phyloP scores from a whole-genome alignment of 2,329 filamentous ascomycete species.

The Lasiodiplodia theobromae region DNA sequence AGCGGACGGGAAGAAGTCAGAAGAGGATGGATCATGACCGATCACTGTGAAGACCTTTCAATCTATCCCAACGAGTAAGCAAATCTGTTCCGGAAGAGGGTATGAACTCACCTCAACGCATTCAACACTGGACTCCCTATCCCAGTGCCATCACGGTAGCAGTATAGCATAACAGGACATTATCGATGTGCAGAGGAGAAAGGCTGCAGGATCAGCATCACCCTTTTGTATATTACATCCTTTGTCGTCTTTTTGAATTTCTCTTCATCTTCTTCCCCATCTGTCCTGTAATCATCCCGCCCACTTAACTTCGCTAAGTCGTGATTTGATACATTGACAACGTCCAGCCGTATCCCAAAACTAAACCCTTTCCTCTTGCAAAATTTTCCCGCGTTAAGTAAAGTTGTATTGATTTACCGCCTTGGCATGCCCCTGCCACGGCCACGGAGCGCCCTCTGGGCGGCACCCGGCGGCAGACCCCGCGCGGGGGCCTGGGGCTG shows the following conservation, averaged over 20 bases:
- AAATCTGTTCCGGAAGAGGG: not conserved
- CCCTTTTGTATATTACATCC: conserved; percentile 21
- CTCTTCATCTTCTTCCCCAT: not conserved
- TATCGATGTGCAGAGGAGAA: not conserved
- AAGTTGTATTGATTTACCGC: conserved; percentile 56
- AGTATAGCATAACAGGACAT: not conserved
- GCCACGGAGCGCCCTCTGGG: conserved; percentile 85
- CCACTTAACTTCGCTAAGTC: conserved; percentile 18
- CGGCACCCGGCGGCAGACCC: conserved; percentile 69
- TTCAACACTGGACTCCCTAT: too few species aligned
- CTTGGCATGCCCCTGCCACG: conserved; percentile 88
- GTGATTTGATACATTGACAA: conserved; percentile 27
- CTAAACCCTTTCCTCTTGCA: not conserved
- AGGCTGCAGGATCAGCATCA: conserved; percentile 10
- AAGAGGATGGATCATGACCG: not conserved
- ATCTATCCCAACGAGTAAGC: not conserved
- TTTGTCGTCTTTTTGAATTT: conserved; percentile 7
- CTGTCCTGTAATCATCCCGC: conserved; percentile 7
- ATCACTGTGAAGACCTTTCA: not conserved
- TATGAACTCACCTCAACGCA: not conserved
- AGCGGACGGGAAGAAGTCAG: not conserved
- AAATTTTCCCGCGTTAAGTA: not conserved
- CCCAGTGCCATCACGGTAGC: not conserved
- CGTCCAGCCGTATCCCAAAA: conserved; percentile 8
- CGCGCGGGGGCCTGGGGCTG: conserved; percentile 81